These are phyloP conservation scores for Prinsepia uniflora DNA, from an alignment of 306 rosid genomes.

Conservation along the genomic window DNA sequence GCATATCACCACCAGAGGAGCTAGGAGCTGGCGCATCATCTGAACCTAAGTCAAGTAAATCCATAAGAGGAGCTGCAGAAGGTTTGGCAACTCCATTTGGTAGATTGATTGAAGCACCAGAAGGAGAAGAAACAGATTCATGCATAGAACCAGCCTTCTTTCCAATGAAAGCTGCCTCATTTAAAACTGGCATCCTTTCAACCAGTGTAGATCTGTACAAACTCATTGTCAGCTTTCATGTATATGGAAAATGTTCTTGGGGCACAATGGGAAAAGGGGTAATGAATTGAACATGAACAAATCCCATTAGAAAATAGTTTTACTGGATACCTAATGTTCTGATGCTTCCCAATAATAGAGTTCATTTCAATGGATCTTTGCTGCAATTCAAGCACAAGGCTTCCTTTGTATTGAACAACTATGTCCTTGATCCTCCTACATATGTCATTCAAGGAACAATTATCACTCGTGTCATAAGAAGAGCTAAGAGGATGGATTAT, in stretches of 20 bases:
- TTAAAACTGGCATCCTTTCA: conserved; percentile 96
- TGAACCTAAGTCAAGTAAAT: conserved; percentile 77
- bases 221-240: conserved; percentile 24
- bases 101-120: conserved; percentile 52
- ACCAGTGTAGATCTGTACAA: conserved; percentile 69
- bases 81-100: conserved; percentile 79
- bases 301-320: conserved; percentile 9
- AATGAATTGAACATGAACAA: background rate
- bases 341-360: conserved; percentile 68
- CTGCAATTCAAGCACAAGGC: conserved; percentile 94
- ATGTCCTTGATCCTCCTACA: conserved; percentile 81
- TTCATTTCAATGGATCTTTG: conserved; percentile 94
- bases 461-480: conserved; percentile 21
- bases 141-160: conserved; percentile 67
- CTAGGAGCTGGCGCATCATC: conserved; percentile 79
- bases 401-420: conserved; percentile 72
- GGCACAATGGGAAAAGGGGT: background rate
- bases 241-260: background rate
- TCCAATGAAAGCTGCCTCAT: conserved; percentile 78
- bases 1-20: conserved; percentile 76
- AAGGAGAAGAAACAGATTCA: conserved; percentile 48
- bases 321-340: conserved; percentile 65
- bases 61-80: conserved; percentile 71
- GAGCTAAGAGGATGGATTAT: background rate
- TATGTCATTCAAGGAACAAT: conserved; percentile 22